Percentiles rank a stretch among this genome's conserved stretches.
Evolutionary conservation across 768 basidiomycete species (phyloP).

Genomic region (Auriscalpium orientale): DNA sequence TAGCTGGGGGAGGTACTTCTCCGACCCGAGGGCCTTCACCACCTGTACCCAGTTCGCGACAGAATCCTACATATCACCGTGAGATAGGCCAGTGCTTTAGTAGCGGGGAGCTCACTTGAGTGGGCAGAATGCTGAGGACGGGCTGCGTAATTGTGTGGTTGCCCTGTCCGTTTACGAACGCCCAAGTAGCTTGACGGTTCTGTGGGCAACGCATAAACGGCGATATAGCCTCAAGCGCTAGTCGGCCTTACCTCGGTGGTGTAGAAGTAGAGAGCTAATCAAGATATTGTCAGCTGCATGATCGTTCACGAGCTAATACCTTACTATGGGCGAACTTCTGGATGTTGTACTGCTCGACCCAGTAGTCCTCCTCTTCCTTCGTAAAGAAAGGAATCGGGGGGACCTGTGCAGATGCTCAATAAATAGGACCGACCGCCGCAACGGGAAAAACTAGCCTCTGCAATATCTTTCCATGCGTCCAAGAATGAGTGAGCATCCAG

Average conservation of each 20-base stretch:
- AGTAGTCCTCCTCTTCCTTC: constrained; percentile 58
- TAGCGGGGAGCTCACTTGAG: constrained; percentile 21
- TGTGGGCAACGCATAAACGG: no score
- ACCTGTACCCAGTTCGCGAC: constrained; percentile 36
- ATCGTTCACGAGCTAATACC: constrained; percentile 17
- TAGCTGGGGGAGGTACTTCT: constrained; percentile 25
- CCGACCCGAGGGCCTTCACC: constrained; percentile 21
- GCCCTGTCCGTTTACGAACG: constrained; percentile 30
- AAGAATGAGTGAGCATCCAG: constrained; percentile 42
- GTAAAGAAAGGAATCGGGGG: constrained; percentile 56
- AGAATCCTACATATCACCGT: constrained; percentile 26
- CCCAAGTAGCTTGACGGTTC: constrained; percentile 21
- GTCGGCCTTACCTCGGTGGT: constrained; percentile 34
- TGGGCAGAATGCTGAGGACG: constrained; percentile 33
- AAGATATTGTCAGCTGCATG: background rate
- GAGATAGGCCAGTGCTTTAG: background rate
- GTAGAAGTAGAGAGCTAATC: constrained; percentile 59
- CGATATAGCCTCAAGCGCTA: no score
- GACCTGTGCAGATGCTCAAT: constrained; percentile 32
- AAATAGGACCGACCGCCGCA: background rate
- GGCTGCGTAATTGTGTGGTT: constrained; percentile 38
- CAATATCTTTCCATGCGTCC: constrained; percentile 40
- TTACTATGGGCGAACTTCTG: constrained; percentile 58
- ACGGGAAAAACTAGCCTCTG: constrained; percentile 27
- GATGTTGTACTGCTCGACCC: constrained; percentile 50